phyloP scores from a whole-genome alignment of 208 protist genomes.

The Acanthamoeba triangularis region DNA sequence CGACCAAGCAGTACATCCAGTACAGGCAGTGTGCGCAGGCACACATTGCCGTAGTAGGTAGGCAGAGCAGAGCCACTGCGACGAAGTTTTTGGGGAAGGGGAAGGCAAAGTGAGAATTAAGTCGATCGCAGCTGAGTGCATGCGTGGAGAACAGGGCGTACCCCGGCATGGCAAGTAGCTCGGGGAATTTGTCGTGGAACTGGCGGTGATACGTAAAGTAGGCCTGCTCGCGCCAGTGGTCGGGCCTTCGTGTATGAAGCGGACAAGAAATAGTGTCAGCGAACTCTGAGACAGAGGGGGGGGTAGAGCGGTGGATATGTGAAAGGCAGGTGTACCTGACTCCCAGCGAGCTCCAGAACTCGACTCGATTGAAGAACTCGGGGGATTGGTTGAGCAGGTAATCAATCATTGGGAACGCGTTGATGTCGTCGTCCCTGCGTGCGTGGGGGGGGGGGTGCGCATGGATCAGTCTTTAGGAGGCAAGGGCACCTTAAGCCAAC shows the following conservation, averaged over 20 bases:
- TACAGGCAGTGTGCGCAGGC: neutral
- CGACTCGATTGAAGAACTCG: neutral
- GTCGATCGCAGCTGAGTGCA: neutral
- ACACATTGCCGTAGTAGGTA: slow-evolving; percentile 44
- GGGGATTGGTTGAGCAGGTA: slow-evolving; percentile 16
- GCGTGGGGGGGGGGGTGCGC: neutral
- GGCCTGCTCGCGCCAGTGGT: slow-evolving; percentile 22
- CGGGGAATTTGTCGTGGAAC: slow-evolving; percentile 55
- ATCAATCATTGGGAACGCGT: slow-evolving; percentile 49
- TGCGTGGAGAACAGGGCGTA: neutral
- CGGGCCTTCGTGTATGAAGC: neutral
- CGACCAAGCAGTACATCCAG: slow-evolving; percentile 37
- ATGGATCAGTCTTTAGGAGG: neutral
- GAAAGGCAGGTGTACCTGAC: neutral
- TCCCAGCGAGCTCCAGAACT: slow-evolving; percentile 17
- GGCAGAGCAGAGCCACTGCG: neutral
- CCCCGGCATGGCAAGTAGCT: neutral
- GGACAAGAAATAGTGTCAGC: too few relatives aligned
- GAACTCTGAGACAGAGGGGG: too few relatives aligned
- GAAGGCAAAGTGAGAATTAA: neutral
- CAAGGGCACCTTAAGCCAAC: neutral
- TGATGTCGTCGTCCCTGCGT: slow-evolving; percentile 25
- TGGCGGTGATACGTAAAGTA: slow-evolving; percentile 24
- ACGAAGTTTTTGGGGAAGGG: neutral
- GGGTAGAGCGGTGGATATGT: neutral